Percentiles rank a stretch among this genome's conserved stretches.
phyloP scores from a whole-genome alignment of 306 rosid species.

The Betula pendula region DNA sequence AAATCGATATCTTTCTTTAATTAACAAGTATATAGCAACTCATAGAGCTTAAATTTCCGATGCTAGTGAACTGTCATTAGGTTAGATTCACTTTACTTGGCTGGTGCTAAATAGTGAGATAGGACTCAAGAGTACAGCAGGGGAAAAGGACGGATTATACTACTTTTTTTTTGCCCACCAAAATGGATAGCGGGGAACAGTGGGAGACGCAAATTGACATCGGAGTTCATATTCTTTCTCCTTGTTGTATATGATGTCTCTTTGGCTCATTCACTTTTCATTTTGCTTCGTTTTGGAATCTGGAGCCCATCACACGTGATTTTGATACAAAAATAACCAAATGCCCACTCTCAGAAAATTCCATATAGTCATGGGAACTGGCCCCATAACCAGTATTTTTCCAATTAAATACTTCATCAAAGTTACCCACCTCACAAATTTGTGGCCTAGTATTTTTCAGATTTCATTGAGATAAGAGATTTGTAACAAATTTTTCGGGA shows the following conservation, averaged over 20 bases:
- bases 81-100: not conserved
- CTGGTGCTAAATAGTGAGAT: not conserved
- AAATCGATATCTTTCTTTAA: too few species aligned
- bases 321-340: constrained; percentile 8
- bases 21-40: not conserved
- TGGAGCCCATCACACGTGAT: constrained; percentile 27
- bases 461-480: too few species aligned
- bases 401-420: too few species aligned
- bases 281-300: constrained; percentile 48
- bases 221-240: constrained; percentile 28
- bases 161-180: not conserved
- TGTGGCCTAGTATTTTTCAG: too few species aligned
- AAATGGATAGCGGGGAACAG: constrained; percentile 17
- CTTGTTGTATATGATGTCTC: constrained; percentile 42
- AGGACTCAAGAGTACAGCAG: not conserved
- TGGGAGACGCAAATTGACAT: constrained; percentile 10
- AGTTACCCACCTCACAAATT: too few species aligned
- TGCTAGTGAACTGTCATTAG: too few species aligned
- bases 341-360: constrained; percentile 7
- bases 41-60: not conserved
- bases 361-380: not conserved
- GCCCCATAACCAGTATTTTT: constrained; percentile 4
- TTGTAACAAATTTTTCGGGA: too few species aligned
- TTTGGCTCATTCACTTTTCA: constrained; percentile 59
- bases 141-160: not conserved